These are phyloP conservation scores for Lasiodiplodia hormozganensis DNA, from an alignment of 2,329 filamentous ascomycete species.

Conservation along the genomic window DNA sequence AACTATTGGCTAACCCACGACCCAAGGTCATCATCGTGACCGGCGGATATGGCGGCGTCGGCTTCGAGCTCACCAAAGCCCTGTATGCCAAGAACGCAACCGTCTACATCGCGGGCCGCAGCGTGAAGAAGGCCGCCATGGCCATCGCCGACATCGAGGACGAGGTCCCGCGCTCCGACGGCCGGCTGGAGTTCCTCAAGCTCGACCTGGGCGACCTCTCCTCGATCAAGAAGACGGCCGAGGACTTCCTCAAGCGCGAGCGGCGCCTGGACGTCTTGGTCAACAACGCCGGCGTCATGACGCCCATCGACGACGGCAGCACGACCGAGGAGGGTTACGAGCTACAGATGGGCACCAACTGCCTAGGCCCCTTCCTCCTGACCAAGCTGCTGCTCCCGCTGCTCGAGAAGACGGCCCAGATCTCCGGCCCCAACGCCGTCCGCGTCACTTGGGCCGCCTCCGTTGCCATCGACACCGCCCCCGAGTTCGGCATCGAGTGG, in stretches of 20 bases:
- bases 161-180: slow-evolving; percentile 42
- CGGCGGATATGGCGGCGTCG: slow-evolving; percentile 57
- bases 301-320: slow-evolving; percentile 36
- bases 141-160: slow-evolving; percentile 55
- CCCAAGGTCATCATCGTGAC: slow-evolving; percentile 60
- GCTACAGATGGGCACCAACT: slow-evolving; percentile 49
- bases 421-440: slow-evolving; percentile 36
- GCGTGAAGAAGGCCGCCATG: slow-evolving; percentile 50
- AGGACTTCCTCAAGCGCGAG: slow-evolving; percentile 48
- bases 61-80: slow-evolving; percentile 60
- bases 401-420: slow-evolving; percentile 41
- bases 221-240: slow-evolving; percentile 48
- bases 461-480: slow-evolving; percentile 31
- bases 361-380: slow-evolving; percentile 50
- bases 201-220: slow-evolving; percentile 53
- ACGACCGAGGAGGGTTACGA: slow-evolving; percentile 36
- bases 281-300: slow-evolving; percentile 46
- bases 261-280: slow-evolving; percentile 51
- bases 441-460: slow-evolving; percentile 46
- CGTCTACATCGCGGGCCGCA: slow-evolving; percentile 63
- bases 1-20: background rate
- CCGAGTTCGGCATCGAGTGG: slow-evolving; percentile 31
- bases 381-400: slow-evolving; percentile 48
- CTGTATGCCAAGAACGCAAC: slow-evolving; percentile 62
- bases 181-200: slow-evolving; percentile 37